Conservation (phyloP, 2,329 filamentous ascomycete genomes). For the Cryphonectria carpinicola region DNA sequence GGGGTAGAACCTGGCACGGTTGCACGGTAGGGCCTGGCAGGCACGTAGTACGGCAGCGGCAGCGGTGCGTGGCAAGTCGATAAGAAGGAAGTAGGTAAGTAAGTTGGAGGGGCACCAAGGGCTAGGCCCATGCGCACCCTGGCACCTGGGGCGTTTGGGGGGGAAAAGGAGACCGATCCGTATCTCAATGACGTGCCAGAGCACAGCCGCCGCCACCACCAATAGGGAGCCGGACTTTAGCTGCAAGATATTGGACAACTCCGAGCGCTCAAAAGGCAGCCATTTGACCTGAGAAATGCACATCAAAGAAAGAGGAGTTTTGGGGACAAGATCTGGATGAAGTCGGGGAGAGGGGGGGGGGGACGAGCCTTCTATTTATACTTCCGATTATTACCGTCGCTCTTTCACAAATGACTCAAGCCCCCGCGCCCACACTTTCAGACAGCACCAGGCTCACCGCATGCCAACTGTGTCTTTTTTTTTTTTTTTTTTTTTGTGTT, state of each 20-base stretch:
- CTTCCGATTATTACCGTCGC: slow-evolving; percentile 28
- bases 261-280: slow-evolving; percentile 29
- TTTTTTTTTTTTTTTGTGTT: not conserved
- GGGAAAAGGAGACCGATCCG: not conserved
- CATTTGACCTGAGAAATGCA: slow-evolving; percentile 22
- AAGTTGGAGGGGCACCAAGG: not conserved
- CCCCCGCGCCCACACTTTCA: slow-evolving; percentile 3
- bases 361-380: slow-evolving; percentile 42
- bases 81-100: not conserved
- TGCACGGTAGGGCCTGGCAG: not conserved
- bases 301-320: slow-evolving; percentile 27
- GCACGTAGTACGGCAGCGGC: not conserved
- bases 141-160: not conserved
- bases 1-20: not conserved
- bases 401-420: slow-evolving; percentile 26
- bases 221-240: slow-evolving; percentile 27
- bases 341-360: too few relatives aligned
- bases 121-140: not conserved
- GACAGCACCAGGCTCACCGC: not conserved
- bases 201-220: not conserved
- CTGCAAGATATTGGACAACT: slow-evolving; percentile 27
- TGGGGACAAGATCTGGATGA: slow-evolving; percentile 4
- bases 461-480: not conserved
- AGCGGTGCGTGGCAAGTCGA: not conserved
- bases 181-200: slow-evolving; percentile 1